Percentiles rank a stretch among this genome's conserved stretches.
These are phyloP conservation scores for Narthecium ossifragum DNA, from an alignment of 106 monocot genomes.

Conservation along the genomic window DNA sequence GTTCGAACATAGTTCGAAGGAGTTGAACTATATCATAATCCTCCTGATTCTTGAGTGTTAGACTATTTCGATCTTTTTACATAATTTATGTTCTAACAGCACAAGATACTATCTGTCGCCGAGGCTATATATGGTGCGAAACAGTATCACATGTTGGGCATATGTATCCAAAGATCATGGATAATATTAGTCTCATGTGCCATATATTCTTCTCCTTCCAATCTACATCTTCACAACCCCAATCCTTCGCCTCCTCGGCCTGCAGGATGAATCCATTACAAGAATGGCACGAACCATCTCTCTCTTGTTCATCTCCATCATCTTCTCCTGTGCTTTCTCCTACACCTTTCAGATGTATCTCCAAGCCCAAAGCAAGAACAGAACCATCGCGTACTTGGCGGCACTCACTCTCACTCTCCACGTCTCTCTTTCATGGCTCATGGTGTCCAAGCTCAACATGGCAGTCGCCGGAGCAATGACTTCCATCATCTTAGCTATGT, in stretches of 20 bases:
- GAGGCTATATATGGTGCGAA: constrained; percentile 3
- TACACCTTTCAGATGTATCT: constrained; percentile 12
- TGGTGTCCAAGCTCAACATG: constrained; percentile 10
- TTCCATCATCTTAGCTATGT: constrained; percentile 37
- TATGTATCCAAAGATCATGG: constrained; percentile 13
- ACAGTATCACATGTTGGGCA: constrained; percentile 9
- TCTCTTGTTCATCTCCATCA: constrained; percentile 7
- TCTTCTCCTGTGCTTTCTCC: background rate
- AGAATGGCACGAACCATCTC: background rate
- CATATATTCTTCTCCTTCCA: constrained; percentile 3
- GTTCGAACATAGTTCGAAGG: too few relatives aligned
- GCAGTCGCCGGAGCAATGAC: constrained; percentile 37
- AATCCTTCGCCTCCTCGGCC: constrained; percentile 7
- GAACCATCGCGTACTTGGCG: constrained; percentile 32
- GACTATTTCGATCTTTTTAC: too few relatives aligned
- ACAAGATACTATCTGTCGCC: background rate
- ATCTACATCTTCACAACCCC: constrained; percentile 13
- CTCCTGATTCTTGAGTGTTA: too few relatives aligned
- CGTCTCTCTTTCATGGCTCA: constrained; percentile 36
- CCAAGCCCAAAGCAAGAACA: constrained; percentile 56
- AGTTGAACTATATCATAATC: too few relatives aligned
- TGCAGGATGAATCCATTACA: constrained; percentile 4
- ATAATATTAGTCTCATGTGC: background rate
- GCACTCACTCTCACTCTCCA: constrained; percentile 23
- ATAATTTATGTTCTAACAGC: too few relatives aligned